Conservation (phyloP, 2,329 filamentous ascomycete species). For the Trichoderma pleuroti region DNA sequence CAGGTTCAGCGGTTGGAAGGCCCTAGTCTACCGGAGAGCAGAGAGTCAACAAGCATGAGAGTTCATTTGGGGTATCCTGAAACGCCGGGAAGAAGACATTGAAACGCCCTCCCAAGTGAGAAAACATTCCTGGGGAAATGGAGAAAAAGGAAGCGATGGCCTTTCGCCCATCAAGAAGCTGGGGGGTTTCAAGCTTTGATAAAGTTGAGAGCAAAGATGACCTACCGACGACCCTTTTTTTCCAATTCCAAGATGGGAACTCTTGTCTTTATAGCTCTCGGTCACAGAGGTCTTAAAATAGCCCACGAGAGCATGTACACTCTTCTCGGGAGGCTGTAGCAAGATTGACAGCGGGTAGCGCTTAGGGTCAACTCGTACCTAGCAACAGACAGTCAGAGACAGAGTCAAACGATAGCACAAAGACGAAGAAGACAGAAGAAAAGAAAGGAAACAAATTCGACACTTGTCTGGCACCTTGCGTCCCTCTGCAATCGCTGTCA, state of each 20-base stretch:
- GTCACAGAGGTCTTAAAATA: slow-evolving; percentile 44
- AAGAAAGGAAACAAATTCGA: slow-evolving; percentile 39
- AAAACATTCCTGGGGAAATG: not conserved
- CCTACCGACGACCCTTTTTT: slow-evolving; percentile 24
- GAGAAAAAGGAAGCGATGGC: slow-evolving; percentile 11
- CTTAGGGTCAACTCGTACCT: slow-evolving; percentile 64
- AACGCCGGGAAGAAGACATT: slow-evolving; percentile 11
- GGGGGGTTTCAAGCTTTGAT: slow-evolving; percentile 27
- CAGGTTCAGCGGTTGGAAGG: slow-evolving; percentile 26
- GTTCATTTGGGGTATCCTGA: slow-evolving; percentile 16
- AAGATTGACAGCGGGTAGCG: slow-evolving; percentile 57
- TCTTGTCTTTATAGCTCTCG: slow-evolving; percentile 43
- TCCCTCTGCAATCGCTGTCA: slow-evolving; percentile 32
- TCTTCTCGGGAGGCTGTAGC: slow-evolving; percentile 50
- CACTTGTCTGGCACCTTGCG: slow-evolving; percentile 26
- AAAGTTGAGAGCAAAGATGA: slow-evolving; percentile 30
- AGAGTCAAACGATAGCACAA: slow-evolving; percentile 69
- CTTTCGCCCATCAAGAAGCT: slow-evolving; percentile 12
- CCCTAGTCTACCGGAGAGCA: slow-evolving; percentile 25
- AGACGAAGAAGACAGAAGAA: slow-evolving; percentile 31
- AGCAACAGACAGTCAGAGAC: slow-evolving; percentile 46
- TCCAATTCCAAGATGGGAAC: slow-evolving; percentile 31
- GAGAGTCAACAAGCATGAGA: slow-evolving; percentile 22
- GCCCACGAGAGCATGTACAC: slow-evolving; percentile 36
- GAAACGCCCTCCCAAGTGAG: slow-evolving; percentile 12